Percentiles rank a stretch among this genome's conserved stretches.
Evolutionary conservation across 129 eudicot species (phyloP).

Genomic region (Solidago caesia): DNA sequence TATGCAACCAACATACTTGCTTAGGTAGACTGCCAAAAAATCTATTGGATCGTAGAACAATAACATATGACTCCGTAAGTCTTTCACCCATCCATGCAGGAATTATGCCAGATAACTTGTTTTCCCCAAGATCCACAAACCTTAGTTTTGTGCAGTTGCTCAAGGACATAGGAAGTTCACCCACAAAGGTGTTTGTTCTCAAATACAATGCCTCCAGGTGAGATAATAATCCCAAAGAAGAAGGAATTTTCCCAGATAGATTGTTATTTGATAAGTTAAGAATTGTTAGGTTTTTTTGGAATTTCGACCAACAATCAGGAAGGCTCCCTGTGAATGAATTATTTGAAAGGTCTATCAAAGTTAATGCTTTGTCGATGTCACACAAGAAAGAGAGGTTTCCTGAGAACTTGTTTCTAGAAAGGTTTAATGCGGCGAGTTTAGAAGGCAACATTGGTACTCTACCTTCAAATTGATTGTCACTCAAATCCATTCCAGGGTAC

Average conservation of each 20-base stretch:
- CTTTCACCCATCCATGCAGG: slow-evolving; percentile 32
- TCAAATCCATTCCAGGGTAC: slow-evolving; percentile 23
- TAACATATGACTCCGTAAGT: background rate
- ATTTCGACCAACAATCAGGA: slow-evolving; percentile 28
- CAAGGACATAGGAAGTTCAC: slow-evolving; percentile 27
- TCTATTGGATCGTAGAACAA: slow-evolving; percentile 21
- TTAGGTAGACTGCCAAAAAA: slow-evolving; percentile 30
- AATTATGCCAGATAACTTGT: slow-evolving; percentile 29
- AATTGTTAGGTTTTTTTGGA: background rate
- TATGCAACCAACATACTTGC: slow-evolving; percentile 17
- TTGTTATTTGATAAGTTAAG: slow-evolving; percentile 28
- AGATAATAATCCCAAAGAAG: slow-evolving; percentile 7
- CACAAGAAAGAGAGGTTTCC: slow-evolving; percentile 24
- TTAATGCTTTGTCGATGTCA: background rate
- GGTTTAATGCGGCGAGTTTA: slow-evolving; percentile 7
- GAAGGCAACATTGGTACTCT: slow-evolving; percentile 13
- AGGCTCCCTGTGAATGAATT: slow-evolving; percentile 25
- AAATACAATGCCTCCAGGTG: slow-evolving; percentile 8
- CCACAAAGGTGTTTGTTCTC: slow-evolving; percentile 22
- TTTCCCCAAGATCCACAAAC: slow-evolving; percentile 28
- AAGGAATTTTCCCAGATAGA: slow-evolving; percentile 22
- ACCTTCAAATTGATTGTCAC: slow-evolving; percentile 10
- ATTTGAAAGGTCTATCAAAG: slow-evolving; percentile 26
- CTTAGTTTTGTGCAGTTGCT: slow-evolving; percentile 15
- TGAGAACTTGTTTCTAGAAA: slow-evolving; percentile 29